A percentile compares a stretch with the other conserved stretches of the same genome.
Evolutionary conservation across 805 yeast species (phyloP).

Genomic region (Kockiozyma suomiensis): DNA sequence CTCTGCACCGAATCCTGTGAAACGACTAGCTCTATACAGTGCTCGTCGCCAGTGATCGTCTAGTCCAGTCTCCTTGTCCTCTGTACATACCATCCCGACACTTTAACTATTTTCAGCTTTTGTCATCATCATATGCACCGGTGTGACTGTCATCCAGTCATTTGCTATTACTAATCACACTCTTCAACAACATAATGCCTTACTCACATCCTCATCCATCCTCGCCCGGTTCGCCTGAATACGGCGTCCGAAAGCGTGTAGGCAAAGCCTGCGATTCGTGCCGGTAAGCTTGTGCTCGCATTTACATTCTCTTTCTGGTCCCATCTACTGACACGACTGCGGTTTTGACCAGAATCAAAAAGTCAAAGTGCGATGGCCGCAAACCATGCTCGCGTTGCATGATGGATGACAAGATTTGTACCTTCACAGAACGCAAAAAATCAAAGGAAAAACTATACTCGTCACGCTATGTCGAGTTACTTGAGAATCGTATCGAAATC

Average conservation of each 20-base stretch:
- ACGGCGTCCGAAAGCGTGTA: slow-evolving; percentile 42
- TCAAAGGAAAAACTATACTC: slow-evolving; percentile 60
- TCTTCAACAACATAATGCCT: slow-evolving; percentile 5
- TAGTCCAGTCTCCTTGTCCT: neutral
- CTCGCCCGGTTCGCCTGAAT: slow-evolving; percentile 24
- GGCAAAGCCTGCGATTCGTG: slow-evolving; percentile 57
- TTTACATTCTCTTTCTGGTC: neutral
- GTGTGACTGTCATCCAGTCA: neutral
- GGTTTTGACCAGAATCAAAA: slow-evolving; percentile 19
- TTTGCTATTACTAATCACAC: neutral
- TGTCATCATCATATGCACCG: neutral
- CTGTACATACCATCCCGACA: neutral
- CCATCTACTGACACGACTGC: neutral
- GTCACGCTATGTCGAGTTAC: slow-evolving; percentile 56
- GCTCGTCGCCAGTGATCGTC: slow-evolving; percentile 1
- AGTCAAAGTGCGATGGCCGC: slow-evolving; percentile 48
- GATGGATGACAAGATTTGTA: slow-evolving; percentile 59
- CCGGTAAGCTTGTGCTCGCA: slow-evolving; percentile 36
- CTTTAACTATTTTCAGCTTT: neutral
- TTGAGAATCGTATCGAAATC: slow-evolving; percentile 60
- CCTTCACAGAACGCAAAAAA: slow-evolving; percentile 57
- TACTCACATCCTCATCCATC: slow-evolving; percentile 18
- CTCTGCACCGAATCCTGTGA: slow-evolving; percentile 3
- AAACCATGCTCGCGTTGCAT: slow-evolving; percentile 56
- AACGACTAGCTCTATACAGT: neutral